Evolutionary conservation across 1,284 basidiomycete species (phyloP), one percentile per base, ranked within the genome.

Genomic region (Schizopora paradoxa): DNA sequence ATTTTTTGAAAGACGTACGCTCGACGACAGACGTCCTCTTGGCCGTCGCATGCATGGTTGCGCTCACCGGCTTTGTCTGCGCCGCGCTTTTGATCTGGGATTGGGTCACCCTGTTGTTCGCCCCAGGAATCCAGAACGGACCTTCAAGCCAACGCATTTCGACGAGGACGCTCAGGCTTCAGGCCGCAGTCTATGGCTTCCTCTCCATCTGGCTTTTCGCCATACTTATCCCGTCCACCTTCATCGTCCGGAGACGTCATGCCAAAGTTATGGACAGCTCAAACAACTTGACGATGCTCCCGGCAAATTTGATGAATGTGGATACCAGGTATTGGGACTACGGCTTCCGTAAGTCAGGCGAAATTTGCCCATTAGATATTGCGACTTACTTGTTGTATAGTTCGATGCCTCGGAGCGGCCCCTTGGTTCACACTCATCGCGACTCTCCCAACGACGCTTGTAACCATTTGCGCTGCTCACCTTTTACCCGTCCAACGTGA

Each of bases 381-480:
- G 21, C 19, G 16, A 37, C 47, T 46, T 25, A 43, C 6, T 21
- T 14, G 14, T 14, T 43, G 5, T 16, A 22, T 8, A 51, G 49
- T 51, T 18, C 34, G 49, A 23, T 51, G 49, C 25, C 7, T 51
- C 11, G 47, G 41, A 4, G 47, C 49, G 19, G 49, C 49, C 14
- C 49, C 49, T 11, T 51, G 49, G 49, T 51, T 51, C 46, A 48
- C 25, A 13, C 21, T 51, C 13, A 33, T 51, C 3, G 43, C 25
- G 13, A 13, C 32, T 33, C 33, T 43, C 16, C 41, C 41, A 33
- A 28, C 41, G n/a, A n/a, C 41, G 5, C 18, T 35, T 35, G 33
- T 22, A 19, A 19, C 33, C 11, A 13, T 35, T n/a, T n/a, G n/a
- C n/a, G n/a, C n/a, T n/a, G n/a, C n/a, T n/a, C n/a, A n/a, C n/a